Base-by-base conservation (phyloP, 2,329 filamentous ascomycete genomes). In the Dactylellina cionopaga region DNA sequence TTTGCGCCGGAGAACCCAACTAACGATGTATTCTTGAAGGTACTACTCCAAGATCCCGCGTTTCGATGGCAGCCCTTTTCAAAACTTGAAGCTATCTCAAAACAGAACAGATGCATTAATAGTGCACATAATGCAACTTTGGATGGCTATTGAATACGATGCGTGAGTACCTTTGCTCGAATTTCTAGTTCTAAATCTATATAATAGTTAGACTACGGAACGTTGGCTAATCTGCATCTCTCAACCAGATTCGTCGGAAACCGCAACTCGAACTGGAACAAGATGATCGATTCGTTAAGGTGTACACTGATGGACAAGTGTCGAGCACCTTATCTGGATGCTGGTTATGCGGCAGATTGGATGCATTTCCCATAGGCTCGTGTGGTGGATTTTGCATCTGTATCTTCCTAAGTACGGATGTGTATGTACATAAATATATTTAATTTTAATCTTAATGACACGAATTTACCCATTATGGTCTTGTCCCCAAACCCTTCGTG, bases 241-340 rank as follows among this genome's bases (percentile, higher is more conserved):
- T 43, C 17, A n/a, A n/a, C 22, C 25, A 71, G 66, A 44, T 71
- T 71, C 19, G 66, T 71, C 35, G 66, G 66, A 13, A 71, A 56
- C 29, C 56, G 66, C 24, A 71, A 71, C 44, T 71, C 66, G 46
- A 71, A 71, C 22, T 71, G 66, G 66, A 71, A 71, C 43, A 71
- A 71, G 35, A 10, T 71, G 51, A 71, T 71, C 29, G 66, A 71
- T 46, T 59, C 66, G 41, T 58, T 71, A 56, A 37, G 66, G 35
- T 71, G 66, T 35, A 64, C 52, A 2, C 11, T 71, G 17, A 71
- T 71, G 58, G 66, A 71, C 47, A 71, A 71, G 27, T 71, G 66
- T 22, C 66, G 58, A 17, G 35, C 51, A 6, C 58, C 66, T 0
- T 71, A 71, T 44, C 51, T 71, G 6, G 66, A 71, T n/a, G 66